Conservation (phyloP, 176 grass and related monocot species). For the Avena sativa region DNA sequence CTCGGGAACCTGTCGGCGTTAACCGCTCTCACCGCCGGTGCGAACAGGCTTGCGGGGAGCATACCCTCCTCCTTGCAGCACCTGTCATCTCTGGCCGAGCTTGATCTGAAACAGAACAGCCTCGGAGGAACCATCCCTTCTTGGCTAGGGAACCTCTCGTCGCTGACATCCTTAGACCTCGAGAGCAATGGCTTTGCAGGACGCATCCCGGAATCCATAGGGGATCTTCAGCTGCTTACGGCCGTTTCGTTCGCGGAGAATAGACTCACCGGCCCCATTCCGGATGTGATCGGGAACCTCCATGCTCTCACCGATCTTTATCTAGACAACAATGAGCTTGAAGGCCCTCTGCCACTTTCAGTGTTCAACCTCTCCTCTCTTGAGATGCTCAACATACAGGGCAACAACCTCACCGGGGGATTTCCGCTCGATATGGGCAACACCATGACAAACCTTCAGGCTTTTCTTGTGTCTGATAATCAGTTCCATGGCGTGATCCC, state of each 20-base stretch:
- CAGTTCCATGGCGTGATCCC: constrained; percentile 32
- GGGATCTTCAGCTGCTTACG: not conserved
- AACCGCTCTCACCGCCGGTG: accelerated
- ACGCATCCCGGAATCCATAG: constrained; percentile 35
- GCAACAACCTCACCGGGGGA: not conserved
- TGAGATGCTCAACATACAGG: not conserved
- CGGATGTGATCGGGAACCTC: constrained; percentile 22
- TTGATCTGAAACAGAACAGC: constrained; percentile 2
- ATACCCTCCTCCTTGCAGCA: constrained; percentile 13
- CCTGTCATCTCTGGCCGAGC: not conserved
- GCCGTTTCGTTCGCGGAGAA: not conserved
- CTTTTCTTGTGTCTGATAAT: constrained; percentile 6
- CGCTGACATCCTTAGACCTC: not conserved
- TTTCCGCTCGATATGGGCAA: constrained; percentile 10
- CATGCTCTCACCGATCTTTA: not conserved
- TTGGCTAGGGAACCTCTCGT: constrained; percentile 40
- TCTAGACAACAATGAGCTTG: not conserved
- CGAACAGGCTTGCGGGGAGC: not conserved
- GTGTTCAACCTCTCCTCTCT: constrained; percentile 41
- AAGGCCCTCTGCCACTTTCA: constrained; percentile 15
- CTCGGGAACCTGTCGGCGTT: constrained; percentile 32
- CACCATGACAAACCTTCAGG: constrained; percentile 21
- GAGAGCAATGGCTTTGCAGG: constrained; percentile 6
- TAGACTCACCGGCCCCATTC: constrained; percentile 18
- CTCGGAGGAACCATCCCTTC: constrained; percentile 26